phyloP scores from a whole-genome alignment of 2,329 filamentous ascomycete species.

The Neurospora sp. region DNA sequence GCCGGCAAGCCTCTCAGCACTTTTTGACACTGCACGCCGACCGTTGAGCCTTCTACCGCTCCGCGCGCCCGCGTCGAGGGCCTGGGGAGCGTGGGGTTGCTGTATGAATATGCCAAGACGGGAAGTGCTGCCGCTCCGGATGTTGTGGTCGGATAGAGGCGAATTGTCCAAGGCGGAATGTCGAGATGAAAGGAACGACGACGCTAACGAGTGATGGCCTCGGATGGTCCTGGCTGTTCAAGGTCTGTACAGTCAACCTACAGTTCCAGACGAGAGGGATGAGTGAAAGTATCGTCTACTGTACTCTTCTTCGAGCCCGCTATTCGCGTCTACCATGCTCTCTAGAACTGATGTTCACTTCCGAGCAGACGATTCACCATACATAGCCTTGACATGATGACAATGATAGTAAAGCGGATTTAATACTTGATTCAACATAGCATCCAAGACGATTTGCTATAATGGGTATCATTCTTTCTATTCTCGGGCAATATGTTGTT shows the following conservation, averaged over 20 bases:
- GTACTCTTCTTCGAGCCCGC: neutral
- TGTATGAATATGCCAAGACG: neutral
- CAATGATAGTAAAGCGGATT: neutral
- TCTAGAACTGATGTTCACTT: neutral
- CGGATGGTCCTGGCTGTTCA: neutral
- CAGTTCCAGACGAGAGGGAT: neutral
- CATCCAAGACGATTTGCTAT: neutral
- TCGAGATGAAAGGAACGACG: neutral
- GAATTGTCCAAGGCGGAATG: neutral
- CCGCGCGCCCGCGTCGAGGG: neutral
- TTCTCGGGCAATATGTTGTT: neutral
- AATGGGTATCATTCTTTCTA: neutral
- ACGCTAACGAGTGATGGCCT: neutral
- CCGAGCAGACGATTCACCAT: neutral
- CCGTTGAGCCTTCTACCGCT: neutral
- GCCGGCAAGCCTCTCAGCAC: neutral
- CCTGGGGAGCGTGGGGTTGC: neutral
- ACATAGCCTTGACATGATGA: neutral
- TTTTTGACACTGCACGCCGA: neutral
- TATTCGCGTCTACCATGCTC: neutral
- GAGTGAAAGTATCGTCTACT: neutral
- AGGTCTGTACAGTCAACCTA: neutral
- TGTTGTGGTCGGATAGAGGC: neutral
- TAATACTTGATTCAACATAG: neutral
- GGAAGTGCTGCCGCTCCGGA: neutral